These are phyloP conservation scores for Hypoxylon sp. DNA, from an alignment of 2,329 filamentous ascomycete species.

Conservation along the genomic window DNA sequence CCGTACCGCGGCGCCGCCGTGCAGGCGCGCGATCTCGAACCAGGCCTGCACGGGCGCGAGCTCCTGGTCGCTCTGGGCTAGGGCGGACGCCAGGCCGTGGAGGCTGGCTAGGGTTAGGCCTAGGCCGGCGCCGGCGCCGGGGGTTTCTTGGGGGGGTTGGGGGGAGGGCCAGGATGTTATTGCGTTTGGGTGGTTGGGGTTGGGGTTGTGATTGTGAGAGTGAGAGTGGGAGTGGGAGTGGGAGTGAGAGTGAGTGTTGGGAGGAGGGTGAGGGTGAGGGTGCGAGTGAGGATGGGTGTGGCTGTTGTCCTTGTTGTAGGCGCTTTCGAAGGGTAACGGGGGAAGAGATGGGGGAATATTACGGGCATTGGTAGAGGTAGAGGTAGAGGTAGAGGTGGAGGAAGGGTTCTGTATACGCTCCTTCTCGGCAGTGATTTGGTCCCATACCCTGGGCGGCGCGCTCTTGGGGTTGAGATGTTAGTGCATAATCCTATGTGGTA, in stretches of 20 bases:
- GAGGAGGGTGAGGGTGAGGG: not conserved
- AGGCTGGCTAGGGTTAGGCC: slow-evolving; percentile 59
- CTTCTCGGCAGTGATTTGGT: slow-evolving; percentile 31
- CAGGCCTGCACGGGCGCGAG: slow-evolving; percentile 66
- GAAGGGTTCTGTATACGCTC: not conserved
- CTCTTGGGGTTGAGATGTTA: not conserved
- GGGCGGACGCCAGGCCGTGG: slow-evolving; percentile 59
- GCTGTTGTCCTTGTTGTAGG: not conserved
- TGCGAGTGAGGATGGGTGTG: slow-evolving; percentile 2
- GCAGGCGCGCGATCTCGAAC: slow-evolving; percentile 64
- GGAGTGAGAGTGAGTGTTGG: slow-evolving; percentile 9
- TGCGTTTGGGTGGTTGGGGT: not conserved
- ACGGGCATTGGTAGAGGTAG: not conserved
- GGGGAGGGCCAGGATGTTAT: slow-evolving; percentile 38
- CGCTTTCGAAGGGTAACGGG: not conserved
- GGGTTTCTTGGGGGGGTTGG: slow-evolving; percentile 34
- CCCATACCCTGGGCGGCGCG: slow-evolving; percentile 38
- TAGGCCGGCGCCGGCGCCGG: slow-evolving; percentile 11
- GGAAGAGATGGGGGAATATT: not conserved
- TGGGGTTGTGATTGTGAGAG: not conserved
- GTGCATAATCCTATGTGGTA: not conserved
- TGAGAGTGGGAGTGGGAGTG: not conserved
- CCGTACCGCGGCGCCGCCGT: slow-evolving; percentile 56
- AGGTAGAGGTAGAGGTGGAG: not conserved
- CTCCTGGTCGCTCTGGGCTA: slow-evolving; percentile 60